Evolutionary conservation across 495 filamentous ascomycete genomes (phyloP).

Genomic region (Xylaria bambusicola): DNA sequence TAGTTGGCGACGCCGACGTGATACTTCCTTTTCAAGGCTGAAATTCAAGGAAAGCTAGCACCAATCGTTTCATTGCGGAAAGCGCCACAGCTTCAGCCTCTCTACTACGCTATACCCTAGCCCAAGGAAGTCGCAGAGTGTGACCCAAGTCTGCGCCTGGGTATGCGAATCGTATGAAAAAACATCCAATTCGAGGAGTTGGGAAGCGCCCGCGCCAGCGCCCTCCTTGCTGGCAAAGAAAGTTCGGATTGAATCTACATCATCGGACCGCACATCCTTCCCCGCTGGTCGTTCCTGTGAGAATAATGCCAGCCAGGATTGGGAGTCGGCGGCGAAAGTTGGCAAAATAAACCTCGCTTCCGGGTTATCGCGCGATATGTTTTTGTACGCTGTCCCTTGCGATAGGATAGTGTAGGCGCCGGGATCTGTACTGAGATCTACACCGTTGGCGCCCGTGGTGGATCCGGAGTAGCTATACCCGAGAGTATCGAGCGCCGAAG

Average conservation of each 20-base stretch:
- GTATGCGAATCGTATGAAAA: slow-evolving; percentile 17
- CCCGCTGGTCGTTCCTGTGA: neutral
- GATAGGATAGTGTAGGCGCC: slow-evolving; percentile 27
- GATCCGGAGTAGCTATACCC: slow-evolving; percentile 23
- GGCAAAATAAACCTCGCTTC: slow-evolving; percentile 30
- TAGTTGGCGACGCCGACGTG: neutral
- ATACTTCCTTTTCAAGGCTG: neutral
- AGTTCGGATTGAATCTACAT: neutral
- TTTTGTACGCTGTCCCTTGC: slow-evolving; percentile 18
- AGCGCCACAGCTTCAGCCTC: slow-evolving; percentile 30
- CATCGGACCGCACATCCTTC: neutral
- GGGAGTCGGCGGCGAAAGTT: neutral
- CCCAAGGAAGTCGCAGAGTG: slow-evolving; percentile 33
- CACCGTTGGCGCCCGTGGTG: neutral
- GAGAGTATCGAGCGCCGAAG: slow-evolving; percentile 28
- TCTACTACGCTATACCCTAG: slow-evolving; percentile 36
- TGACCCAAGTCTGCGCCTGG: slow-evolving; percentile 37
- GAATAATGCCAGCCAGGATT: neutral
- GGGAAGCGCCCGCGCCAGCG: neutral
- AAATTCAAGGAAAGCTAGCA: neutral
- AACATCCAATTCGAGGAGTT: slow-evolving; percentile 29
- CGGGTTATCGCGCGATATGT: slow-evolving; percentile 21
- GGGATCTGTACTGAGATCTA: neutral
- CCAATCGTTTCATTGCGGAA: slow-evolving; percentile 24
- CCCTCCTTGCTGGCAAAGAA: slow-evolving; percentile 19